Evolutionary conservation across 139 green algal genomes (phyloP).

Genomic region (Micractinium conductrix): DNA sequence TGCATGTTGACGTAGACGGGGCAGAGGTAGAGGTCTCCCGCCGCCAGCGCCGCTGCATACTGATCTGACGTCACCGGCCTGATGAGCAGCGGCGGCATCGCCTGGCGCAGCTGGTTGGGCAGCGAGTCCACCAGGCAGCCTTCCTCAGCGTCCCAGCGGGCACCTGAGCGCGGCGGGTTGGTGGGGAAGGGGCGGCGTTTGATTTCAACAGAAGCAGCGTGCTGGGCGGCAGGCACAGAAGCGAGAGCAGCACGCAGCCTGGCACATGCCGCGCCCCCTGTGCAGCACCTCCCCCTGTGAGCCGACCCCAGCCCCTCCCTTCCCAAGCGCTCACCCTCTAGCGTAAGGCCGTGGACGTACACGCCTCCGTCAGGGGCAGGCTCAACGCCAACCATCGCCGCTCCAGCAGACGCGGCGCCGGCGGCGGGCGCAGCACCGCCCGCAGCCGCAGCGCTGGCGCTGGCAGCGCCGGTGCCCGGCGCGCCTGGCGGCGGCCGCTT

Average conservation of each 20-base stretch:
- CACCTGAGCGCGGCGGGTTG: conserved; percentile 50
- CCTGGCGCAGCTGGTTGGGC: conserved; percentile 83
- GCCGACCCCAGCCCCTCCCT: background rate
- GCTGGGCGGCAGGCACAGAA: background rate
- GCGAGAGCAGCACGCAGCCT: background rate
- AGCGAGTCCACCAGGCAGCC: conserved; percentile 77
- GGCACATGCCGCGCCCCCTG: background rate
- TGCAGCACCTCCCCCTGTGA: background rate
- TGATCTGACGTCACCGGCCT: conserved; percentile 79
- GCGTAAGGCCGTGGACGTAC: conserved; percentile 88
- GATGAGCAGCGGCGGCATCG: conserved; percentile 79
- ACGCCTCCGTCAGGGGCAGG: conserved; percentile 76
- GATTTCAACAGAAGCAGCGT: too few species aligned
- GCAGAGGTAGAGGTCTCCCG: conserved; percentile 75
- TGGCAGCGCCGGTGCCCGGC: too few species aligned
- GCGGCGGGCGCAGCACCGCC: background rate
- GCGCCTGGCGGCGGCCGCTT: conserved; percentile 49
- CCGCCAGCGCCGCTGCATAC: conserved; percentile 56
- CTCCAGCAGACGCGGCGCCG: background rate
- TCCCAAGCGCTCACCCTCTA: conserved; percentile 74
- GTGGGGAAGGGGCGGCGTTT: background rate
- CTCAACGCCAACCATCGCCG: conserved; percentile 70
- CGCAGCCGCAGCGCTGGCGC: background rate
- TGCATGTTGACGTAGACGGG: conserved; percentile 87
- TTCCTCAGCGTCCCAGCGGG: conserved; percentile 82